phyloP scores from a whole-genome alignment of 352 stramenopile species.

The Saprolegnia parasitica region DNA sequence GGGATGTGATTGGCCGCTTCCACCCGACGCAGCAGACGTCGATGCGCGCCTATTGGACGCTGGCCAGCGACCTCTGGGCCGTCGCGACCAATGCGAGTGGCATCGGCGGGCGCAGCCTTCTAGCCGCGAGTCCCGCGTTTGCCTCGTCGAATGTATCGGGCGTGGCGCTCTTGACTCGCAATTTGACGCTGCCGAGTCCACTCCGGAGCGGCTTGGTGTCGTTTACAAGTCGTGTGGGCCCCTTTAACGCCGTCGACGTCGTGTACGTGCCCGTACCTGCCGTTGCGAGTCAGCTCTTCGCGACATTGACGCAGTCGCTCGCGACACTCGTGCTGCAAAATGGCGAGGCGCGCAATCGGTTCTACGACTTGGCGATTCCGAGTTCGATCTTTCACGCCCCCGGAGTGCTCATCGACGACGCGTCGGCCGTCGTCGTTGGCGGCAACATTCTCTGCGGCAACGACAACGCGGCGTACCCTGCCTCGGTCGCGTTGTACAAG shows the following conservation, averaged over 20 bases:
- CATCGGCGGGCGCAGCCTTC: background rate
- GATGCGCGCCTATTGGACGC: background rate
- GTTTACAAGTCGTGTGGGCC: background rate
- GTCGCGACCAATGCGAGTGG: background rate
- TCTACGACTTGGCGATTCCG: background rate
- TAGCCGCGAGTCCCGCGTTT: background rate
- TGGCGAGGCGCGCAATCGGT: background rate
- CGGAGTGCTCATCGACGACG: background rate
- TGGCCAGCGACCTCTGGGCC: conserved; percentile 6
- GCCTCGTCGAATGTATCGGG: conserved; percentile 2
- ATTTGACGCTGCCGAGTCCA: background rate
- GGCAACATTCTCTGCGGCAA: conserved; percentile 19
- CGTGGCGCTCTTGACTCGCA: background rate
- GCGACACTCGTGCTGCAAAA: background rate
- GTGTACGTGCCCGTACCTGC: background rate
- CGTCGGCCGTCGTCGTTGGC: background rate
- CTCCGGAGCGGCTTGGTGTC: background rate
- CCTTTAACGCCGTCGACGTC: conserved; percentile 10
- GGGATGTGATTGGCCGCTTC: background rate
- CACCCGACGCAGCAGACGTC: conserved; percentile 11
- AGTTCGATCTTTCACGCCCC: background rate
- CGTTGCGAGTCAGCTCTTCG: background rate
- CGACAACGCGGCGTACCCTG: conserved; percentile 9
- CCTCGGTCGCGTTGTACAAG: conserved; percentile 1
- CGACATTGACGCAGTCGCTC: background rate